These are phyloP conservation scores for Drosera spatulata DNA, from an alignment of 179 eudicot species.

Conservation along the genomic window DNA sequence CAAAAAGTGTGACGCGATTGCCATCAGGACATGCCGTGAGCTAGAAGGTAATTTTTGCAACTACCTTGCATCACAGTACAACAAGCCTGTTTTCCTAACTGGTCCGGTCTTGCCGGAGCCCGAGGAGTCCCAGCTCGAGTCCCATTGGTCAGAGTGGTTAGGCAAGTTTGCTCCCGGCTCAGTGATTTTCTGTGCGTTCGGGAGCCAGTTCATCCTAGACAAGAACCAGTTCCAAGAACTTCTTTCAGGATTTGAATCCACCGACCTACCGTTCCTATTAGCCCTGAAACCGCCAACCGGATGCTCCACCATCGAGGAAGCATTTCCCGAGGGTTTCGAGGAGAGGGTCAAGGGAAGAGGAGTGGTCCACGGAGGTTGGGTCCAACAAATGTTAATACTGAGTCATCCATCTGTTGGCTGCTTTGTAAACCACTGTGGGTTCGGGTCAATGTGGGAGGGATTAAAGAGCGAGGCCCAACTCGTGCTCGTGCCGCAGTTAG, in stretches of 20 bases:
- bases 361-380: conserved; percentile 23
- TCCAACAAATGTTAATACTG: conserved; percentile 19
- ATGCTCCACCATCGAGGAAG: conserved; percentile 9
- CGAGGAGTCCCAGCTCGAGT: conserved; percentile 13
- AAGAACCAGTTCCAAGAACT: conserved; percentile 27
- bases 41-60: conserved; percentile 29
- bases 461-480: conserved; percentile 39
- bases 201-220: conserved; percentile 22
- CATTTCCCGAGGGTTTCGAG: conserved; percentile 21
- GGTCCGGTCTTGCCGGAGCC: conserved; percentile 27
- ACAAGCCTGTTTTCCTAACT: conserved; percentile 21
- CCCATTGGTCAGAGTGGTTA: conserved; percentile 15
- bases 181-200: conserved; percentile 36
- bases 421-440: conserved; percentile 70
- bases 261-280: conserved; percentile 22
- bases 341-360: conserved; percentile 19
- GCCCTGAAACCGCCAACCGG: conserved; percentile 23
- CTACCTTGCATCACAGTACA: conserved; percentile 13
- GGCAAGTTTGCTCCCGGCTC: conserved; percentile 11
- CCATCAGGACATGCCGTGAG: conserved; percentile 18
- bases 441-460: conserved; percentile 88
- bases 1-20: conserved; percentile 23
- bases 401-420: conserved; percentile 57
- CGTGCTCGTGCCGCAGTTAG: conserved; percentile 54
- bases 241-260: conserved; percentile 25